phyloP scores from a whole-genome alignment of 495 filamentous ascomycete genomes.

The Halenospora varia region DNA sequence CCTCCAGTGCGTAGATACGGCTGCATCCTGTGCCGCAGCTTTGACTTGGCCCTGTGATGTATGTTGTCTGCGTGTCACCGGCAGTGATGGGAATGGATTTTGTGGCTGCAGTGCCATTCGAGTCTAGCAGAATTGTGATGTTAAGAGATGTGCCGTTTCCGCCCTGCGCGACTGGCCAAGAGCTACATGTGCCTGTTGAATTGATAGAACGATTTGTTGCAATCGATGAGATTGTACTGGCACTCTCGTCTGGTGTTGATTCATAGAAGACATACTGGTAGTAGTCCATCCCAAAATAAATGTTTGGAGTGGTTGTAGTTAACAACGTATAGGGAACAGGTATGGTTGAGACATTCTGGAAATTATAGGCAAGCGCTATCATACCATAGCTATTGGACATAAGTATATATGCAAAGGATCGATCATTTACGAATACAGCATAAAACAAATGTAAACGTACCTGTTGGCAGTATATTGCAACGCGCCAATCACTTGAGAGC shows the following conservation, averaged over 20 bases:
- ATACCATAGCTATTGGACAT: no score
- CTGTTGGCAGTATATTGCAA: no score
- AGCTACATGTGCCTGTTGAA: not conserved
- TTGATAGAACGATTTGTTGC: not conserved
- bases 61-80: slow-evolving; percentile 2
- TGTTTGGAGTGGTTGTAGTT: no score
- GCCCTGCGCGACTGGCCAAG: not conserved
- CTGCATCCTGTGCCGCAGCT: slow-evolving; percentile 3
- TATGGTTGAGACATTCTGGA: no score
- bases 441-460: no score
- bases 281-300: no score
- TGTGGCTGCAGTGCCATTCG: not conserved
- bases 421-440: no score
- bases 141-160: slow-evolving; percentile 2
- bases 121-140: not conserved
- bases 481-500: no score
- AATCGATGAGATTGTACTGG: not conserved
- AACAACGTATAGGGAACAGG: no score
- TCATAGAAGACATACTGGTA: slow-evolving; percentile 5
- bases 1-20: not conserved
- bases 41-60: not conserved
- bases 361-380: no score
- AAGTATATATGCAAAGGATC: no score
- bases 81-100: not conserved
- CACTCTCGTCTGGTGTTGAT: not conserved